Evolutionary conservation across 805 yeast species (phyloP), one percentile per base, ranked within the genome.

Genomic region (Zygoascus ofunaensis): DNA sequence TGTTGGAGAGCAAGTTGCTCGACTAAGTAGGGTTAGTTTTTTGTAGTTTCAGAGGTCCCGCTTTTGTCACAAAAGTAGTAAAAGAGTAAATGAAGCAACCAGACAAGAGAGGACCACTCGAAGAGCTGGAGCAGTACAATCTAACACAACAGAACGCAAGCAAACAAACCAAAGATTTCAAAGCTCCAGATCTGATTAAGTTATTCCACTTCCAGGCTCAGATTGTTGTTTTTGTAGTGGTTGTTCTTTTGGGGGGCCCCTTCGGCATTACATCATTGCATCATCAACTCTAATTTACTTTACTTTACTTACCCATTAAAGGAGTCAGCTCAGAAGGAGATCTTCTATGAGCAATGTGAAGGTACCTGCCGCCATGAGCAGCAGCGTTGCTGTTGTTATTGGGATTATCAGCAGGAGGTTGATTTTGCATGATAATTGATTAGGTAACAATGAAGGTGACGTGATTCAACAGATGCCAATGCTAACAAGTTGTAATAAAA

Each of bases 251-350:
- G n/a, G n/a, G n/a, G n/a, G n/a, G n/a, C n/a, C n/a, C n/a, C n/a
- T n/a, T n/a, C n/a, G n/a, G n/a, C n/a, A n/a, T n/a, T n/a, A 24
- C 32, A 34, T n/a, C 8, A 34, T 17, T 17, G 19, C 15, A 34
- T n/a, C 19, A 21, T 18, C 12, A 15, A n/a, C n/a, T n/a, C n/a
- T n/a, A n/a, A n/a, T n/a, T n/a, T n/a, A n/a, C n/a, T n/a, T 4
- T 8, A 7, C 4, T 18, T 23, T 48, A 66, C 74, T 54, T 68
- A 71, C 81, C 72, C 95, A 90, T 90, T 52, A 90, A 70, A 44
- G 82, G 83, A 2, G 97, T 90, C 61, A 92, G 71, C 62, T 92
- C 98, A 54, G 89, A 79, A n/a, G 97, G 97, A 2, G 97, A 83
- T 49, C 95, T 76, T 58, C 97, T 77, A 58, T 92, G 97, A n/a